These are phyloP conservation scores for Sphenostylis stenocarpa DNA, from an alignment of 306 rosid genomes.

Conservation along the genomic window DNA sequence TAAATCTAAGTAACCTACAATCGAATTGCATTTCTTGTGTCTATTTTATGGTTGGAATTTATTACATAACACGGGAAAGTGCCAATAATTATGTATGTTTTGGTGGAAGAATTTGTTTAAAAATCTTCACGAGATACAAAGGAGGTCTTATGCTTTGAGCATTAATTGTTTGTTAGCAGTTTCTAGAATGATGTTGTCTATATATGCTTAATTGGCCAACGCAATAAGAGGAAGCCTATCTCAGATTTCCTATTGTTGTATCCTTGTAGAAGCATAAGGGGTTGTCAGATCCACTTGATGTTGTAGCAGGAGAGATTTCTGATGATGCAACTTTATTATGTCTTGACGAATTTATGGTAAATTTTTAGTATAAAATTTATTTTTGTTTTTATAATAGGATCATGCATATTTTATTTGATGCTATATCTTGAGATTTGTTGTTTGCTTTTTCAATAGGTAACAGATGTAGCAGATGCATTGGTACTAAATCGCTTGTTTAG, in stretches of 20 bases:
- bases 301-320: constrained; percentile 86
- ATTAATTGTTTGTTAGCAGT: constrained; percentile 4
- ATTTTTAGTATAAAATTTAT: background rate
- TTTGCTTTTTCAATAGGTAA: constrained; percentile 60
- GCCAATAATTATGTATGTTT: constrained; percentile 12
- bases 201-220: constrained; percentile 15
- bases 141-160: constrained; percentile 20
- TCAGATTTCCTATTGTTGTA: constrained; percentile 27
- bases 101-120: constrained; percentile 7
- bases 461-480: constrained; percentile 98
- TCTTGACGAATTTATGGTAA: constrained; percentile 97
- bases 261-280: constrained; percentile 83
- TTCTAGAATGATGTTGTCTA: constrained; percentile 20
- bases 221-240: constrained; percentile 16
- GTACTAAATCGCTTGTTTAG: constrained; percentile 77
- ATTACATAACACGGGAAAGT: background rate
- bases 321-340: constrained; percentile 89
- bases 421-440: constrained; percentile 24
- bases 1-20: background rate
- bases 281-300: constrained; percentile 91
- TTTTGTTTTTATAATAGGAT: constrained; percentile 13
- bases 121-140: background rate
- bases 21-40: constrained; percentile 14
- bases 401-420: constrained; percentile 20
- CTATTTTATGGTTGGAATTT: background rate